Conservation (phyloP, 2,329 filamentous ascomycete genomes). For the Alternaria solani region DNA sequence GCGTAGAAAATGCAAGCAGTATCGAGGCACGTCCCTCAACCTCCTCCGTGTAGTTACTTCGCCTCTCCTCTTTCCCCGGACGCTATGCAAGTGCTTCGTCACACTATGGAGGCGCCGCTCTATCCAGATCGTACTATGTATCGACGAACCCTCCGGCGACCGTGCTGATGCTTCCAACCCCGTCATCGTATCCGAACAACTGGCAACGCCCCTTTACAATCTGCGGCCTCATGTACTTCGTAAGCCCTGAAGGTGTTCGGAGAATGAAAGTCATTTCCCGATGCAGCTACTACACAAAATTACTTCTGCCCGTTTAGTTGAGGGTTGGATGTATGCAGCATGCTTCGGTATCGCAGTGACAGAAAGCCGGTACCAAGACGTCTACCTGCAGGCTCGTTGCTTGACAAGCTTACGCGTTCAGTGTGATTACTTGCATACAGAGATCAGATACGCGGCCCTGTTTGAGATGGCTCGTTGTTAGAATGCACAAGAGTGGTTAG, state of each 20-base stretch:
- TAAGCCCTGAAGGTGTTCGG: slow-evolving; percentile 7
- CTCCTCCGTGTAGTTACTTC: slow-evolving; percentile 18
- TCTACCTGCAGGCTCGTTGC: slow-evolving; percentile 32
- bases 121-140: slow-evolving; percentile 21
- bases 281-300: slow-evolving; percentile 4
- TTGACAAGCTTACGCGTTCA: slow-evolving; percentile 42
- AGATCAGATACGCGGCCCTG: slow-evolving; percentile 6
- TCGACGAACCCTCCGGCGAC: slow-evolving; percentile 21
- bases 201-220: slow-evolving; percentile 3
- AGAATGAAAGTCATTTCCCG: slow-evolving; percentile 8
- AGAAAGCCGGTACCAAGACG: slow-evolving; percentile 22
- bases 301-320: slow-evolving; percentile 7
- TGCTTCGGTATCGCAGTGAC: slow-evolving; percentile 23
- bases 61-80: slow-evolving; percentile 36
- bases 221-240: neutral
- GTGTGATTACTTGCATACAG: slow-evolving; percentile 11
- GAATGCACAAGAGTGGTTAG: slow-evolving; percentile 7
- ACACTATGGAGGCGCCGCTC: slow-evolving; percentile 27
- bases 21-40: slow-evolving; percentile 23
- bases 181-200: slow-evolving; percentile 15
- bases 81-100: slow-evolving; percentile 24
- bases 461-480: slow-evolving; percentile 6
- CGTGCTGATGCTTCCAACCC: slow-evolving; percentile 13
- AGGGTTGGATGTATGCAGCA: slow-evolving; percentile 13
- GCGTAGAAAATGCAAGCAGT: neutral